Base-by-base conservation (phyloP, 371 early-diverging fungal species). In the Haplosporangium sp. region DNA sequence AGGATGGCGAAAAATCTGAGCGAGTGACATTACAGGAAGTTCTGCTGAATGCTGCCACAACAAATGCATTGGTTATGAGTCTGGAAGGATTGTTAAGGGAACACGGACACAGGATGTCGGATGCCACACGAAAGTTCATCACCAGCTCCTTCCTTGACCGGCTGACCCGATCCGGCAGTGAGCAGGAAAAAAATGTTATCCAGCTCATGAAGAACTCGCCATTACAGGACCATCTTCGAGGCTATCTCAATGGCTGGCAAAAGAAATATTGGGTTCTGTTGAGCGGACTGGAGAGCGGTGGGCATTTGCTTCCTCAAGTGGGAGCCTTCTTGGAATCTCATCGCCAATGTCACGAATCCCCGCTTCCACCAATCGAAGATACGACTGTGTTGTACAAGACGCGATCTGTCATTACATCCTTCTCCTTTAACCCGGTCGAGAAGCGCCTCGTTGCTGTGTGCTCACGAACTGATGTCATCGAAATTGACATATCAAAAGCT, bases 201-300 rank as follows among this genome's bases (percentile, higher is more conserved):
- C 60, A 64, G 23, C 20, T 60, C 5, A 72, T 79, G 68, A 67
- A 65, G 20, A 63, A 64, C 14, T 54, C 69, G 7, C 79, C 79
- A 1, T 58, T 67, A 2, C 79, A 79, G 47, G 79, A 79, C 7
- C 79, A 79, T 43, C 21, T 79, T 8, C 64, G 79, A 29, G 69
- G 79, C 0, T 79, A 79, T 43, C 62, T 79, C 50, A 65, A 65
- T 46, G 59, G 38, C 14, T 79, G 79, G 79, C 79, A 89, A 60
- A 86, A 85, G 55, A 86, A 87, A 45, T 89, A 83, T 48, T 89
- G 89, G 89, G 82, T 82, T 18, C 82, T 87, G 0, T 70, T 89
- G 12, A 86, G 84, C 40, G 84, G 86, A 0, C 70, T 89, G 11
- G 69, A 81, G 29, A 67, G 83, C 36, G 80, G 81, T 8, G 86